Percentiles rank a stretch among this genome's conserved stretches.
These are phyloP conservation scores for Chaetomium sp. DNA, from an alignment of 2,329 filamentous ascomycete species.

Conservation along the genomic window DNA sequence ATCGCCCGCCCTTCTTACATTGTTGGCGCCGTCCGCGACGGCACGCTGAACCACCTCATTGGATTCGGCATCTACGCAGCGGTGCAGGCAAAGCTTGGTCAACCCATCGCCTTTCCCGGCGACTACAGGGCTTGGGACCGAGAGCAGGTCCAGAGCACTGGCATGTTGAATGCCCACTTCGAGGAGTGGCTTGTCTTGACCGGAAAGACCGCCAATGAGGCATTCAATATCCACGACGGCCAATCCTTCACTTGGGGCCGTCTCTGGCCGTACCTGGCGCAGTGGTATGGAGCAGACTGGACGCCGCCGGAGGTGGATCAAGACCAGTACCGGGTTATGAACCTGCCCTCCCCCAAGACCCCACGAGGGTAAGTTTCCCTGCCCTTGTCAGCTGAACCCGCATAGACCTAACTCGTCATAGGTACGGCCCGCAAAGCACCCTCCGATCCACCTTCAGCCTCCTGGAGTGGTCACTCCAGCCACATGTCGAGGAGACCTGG, in stretches of 20 bases:
- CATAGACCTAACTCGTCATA: slow-evolving; percentile 24
- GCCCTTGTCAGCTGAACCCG: slow-evolving; percentile 7
- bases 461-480: slow-evolving; percentile 48
- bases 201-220: slow-evolving; percentile 45
- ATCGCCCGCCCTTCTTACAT: slow-evolving; percentile 52
- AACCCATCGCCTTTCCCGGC: slow-evolving; percentile 47
- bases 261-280: slow-evolving; percentile 51
- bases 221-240: slow-evolving; percentile 53
- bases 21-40: slow-evolving; percentile 51
- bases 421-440: slow-evolving; percentile 48
- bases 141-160: slow-evolving; percentile 46
- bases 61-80: slow-evolving; percentile 54
- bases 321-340: slow-evolving; percentile 21
- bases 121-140: slow-evolving; percentile 49
- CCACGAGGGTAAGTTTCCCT: slow-evolving; percentile 22
- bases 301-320: slow-evolving; percentile 36
- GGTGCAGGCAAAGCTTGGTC: slow-evolving; percentile 40
- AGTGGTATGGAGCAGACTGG: slow-evolving; percentile 48
- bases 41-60: slow-evolving; percentile 53
- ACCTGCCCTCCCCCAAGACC: slow-evolving; percentile 24
- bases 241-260: slow-evolving; percentile 50
- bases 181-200: slow-evolving; percentile 53
- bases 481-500: slow-evolving; percentile 50
- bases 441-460: slow-evolving; percentile 46
- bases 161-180: slow-evolving; percentile 52